Base-by-base conservation (phyloP, 805 yeast genomes). In the Clavispora carvajalis region DNA sequence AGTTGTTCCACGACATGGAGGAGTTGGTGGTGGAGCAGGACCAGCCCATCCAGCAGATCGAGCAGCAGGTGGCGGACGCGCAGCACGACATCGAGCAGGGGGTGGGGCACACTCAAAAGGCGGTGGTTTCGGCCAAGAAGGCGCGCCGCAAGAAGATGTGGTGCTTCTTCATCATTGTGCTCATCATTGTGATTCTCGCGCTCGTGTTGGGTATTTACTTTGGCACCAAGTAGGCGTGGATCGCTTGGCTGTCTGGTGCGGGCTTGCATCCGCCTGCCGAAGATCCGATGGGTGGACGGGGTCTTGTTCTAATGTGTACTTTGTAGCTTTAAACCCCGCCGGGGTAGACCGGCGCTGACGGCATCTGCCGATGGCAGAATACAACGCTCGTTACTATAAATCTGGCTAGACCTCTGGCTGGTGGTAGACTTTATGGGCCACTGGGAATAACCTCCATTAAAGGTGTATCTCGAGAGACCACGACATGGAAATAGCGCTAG, bases 21-120 rank as follows among this genome's bases (percentile, higher is more conserved):
- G 86, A 86, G 59, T 73, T 93, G 67, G 97, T 91, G 36, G 88
- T 91, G 52, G 96, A 90, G 67, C 98, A 93, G 71, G 96, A 90
- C 64, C 88, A 79, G 53, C 80, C 84, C 46, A 82, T 93, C 51
- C 85, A 82, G 58, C 85, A 80, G 57, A 80, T 88, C 49, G 89
- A 89, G 60, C 80, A 85, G 52, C 83, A 86, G 55, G 85, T 90
- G 46, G 79, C 71, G 44, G 75, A 72, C 41, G 98, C 96, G 21
- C 96, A 89, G 65, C 80, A 78, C 46, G 95, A 93, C 61, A 81
- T 93, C 54, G 96, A 90, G 69, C 81, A 82, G 61, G 99, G 97
- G 62, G 87, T 89, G 29, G 95, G 93, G 17, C 95, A 93, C 64
- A 89, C 95, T 37, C 79, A 83, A 58, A 82, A 85, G 63, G 99